Evolutionary conservation across 257 asterid species (phyloP), one percentile per base, ranked within the genome.

Genomic region (Buddleja alternifolia): DNA sequence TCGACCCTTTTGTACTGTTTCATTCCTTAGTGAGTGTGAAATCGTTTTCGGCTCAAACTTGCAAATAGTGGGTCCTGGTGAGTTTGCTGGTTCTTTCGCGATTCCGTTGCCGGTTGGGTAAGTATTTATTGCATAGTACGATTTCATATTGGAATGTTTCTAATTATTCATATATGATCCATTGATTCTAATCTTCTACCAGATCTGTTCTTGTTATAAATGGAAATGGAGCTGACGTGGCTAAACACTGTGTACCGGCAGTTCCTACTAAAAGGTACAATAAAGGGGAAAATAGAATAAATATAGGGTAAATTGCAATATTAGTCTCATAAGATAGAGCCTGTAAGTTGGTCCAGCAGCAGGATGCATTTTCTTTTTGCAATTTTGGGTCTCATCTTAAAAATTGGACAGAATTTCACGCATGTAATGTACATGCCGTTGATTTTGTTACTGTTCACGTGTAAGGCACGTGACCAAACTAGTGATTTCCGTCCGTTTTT

Each of bases 201-300:
- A 91, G 97, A 53, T 91, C 97, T 3, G 96, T 91, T 71, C 88
- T 91, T 67, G 86, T 91, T 48, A 46, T 89, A 46, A 85, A 73
- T 19, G 96, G 96, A 39, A 87, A 87, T 23, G 95, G 97, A 60
- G 96, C 96, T 71, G 97, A 91, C 60, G 89, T 89, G 65, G 95
- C 97, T 60, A 87, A 87, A 70, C 96, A 92, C 61, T 85, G 95
- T 58, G 86, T 92, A 40, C 96, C 97, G 0, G 84, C 86, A 10
- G 97, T 92, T 75, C 90, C 93, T 53, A 75, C 84, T 50, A 84
- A 66, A 80, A 89, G 96, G 97, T 90, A 78, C 25, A 46, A 48
- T 71, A 14, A 14, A 15, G 10, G n/a, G 5, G 2, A 29, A 29
- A 29, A 29, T 29, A 29, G n/a, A 10, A n/a, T n/a, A n/a, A n/a